Conservation (phyloP, 2,329 filamentous ascomycete species). For the Talaromyces atroroseus region DNA sequence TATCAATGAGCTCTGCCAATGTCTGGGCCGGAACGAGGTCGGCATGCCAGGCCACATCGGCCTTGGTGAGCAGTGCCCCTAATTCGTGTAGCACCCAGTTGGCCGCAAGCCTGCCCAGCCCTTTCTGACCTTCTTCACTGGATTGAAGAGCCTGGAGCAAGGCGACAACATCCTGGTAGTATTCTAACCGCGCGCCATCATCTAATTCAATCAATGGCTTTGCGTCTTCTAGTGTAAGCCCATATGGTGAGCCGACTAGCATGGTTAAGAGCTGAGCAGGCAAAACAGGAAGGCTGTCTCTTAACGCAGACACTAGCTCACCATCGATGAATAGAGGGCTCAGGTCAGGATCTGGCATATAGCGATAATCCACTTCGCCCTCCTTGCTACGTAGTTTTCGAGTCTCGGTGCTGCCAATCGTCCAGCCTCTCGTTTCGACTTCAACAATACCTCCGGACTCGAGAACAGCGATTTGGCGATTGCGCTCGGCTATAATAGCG, state of each 20-base stretch:
- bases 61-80: constrained; percentile 56
- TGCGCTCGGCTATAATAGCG: constrained; percentile 83
- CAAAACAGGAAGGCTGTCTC: constrained; percentile 58
- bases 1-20: constrained; percentile 43
- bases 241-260: constrained; percentile 56
- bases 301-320: constrained; percentile 63
- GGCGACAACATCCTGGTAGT: constrained; percentile 54
- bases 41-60: constrained; percentile 42
- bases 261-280: constrained; percentile 66
- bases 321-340: constrained; percentile 68
- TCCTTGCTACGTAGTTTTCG: constrained; percentile 82
- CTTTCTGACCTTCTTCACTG: constrained; percentile 19
- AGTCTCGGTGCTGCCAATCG: constrained; percentile 76
- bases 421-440: constrained; percentile 91
- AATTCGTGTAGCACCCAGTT: constrained; percentile 74
- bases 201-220: constrained; percentile 72
- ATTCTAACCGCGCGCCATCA: constrained; percentile 72
- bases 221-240: constrained; percentile 74
- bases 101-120: constrained; percentile 47
- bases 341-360: constrained; percentile 96
- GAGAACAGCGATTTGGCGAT: constrained; percentile 77
- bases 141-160: constrained; percentile 26
- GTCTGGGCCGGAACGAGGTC: constrained; percentile 36
- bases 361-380: constrained; percentile 94
- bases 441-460: constrained; percentile 68